phyloP scores from a whole-genome alignment of 2,329 filamentous ascomycete species.

The Huntiella abstrusa region DNA sequence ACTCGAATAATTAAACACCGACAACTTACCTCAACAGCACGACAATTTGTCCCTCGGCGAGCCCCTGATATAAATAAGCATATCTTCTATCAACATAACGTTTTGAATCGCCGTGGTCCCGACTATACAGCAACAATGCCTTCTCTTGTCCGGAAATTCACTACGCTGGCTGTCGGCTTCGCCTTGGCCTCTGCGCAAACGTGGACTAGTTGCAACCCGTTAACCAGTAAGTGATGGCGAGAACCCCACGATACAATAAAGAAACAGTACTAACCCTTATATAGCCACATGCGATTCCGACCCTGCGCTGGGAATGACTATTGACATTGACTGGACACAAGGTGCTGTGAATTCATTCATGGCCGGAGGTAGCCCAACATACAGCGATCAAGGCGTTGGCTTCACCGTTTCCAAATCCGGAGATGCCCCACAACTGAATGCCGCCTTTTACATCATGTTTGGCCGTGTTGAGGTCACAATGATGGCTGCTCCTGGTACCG shows the following conservation, averaged over 20 bases:
- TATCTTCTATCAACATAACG: not conserved
- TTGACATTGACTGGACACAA: constrained; percentile 65
- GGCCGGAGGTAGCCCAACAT: constrained; percentile 49
- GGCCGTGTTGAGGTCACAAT: constrained; percentile 72
- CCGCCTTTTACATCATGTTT: constrained; percentile 99
- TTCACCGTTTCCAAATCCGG: constrained; percentile 65
- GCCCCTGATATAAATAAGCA: not conserved
- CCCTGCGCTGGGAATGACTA: constrained; percentile 65
- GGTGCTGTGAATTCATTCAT: constrained; percentile 65
- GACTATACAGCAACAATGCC: not conserved
- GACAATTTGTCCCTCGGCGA: not conserved
- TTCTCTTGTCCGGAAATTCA: constrained; percentile 6
- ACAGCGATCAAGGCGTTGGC: constrained; percentile 51
- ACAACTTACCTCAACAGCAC: no score
- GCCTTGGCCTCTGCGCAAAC: constrained; percentile 20
- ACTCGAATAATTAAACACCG: no score
- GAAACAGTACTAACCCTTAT: not conserved
- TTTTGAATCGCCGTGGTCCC: not conserved
- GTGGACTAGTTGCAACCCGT: constrained; percentile 23
- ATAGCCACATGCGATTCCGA: constrained; percentile 49
- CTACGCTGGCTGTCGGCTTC: constrained; percentile 14
- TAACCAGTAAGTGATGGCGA: constrained; percentile 17
- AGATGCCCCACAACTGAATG: constrained; percentile 70
- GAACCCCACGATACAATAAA: not conserved
- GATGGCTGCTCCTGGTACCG: constrained; percentile 70